Base-by-base conservation (phyloP, 495 filamentous ascomycete species). In the Penicillium nucicola region DNA sequence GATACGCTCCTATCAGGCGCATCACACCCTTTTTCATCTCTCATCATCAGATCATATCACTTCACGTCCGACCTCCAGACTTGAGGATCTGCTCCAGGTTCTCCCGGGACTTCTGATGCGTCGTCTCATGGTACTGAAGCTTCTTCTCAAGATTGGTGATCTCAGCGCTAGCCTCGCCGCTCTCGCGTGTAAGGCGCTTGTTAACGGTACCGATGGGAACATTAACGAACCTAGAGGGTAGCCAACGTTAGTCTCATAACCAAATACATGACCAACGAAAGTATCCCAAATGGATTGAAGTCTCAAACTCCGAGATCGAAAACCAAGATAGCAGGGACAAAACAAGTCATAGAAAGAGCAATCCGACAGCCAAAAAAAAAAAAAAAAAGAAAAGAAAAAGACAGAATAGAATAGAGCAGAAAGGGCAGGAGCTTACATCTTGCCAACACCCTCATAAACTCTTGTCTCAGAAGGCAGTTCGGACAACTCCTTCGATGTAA, bases 361-460 rank as follows among this genome's bases (percentile, higher is more conserved):
- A n/a, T n/a, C n/a, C n/a, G n/a, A n/a, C n/a, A n/a, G n/a, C n/a
- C n/a, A n/a, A n/a, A n/a, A n/a, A n/a, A n/a, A 28, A 12, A 12
- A 20, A 14, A 30, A 4, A 4, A 19, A 28, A 48, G 15, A 12
- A 10, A 20, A 39, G 50, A 33, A 10, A 32, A 43, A 15, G 18
- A 18, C 10, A 38, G 52, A 43, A 36, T 37, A 25, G 48, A 30
- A 17, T 47, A 45, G 13, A 12, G 52, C 23, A 37, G 43, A 48
- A 38, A 15, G 35, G 19, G 14, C 23, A 11, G 30, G 28, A 19
- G 68, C 87, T 65, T 66, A 96, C 93, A 98, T 97, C 76, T 96
- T 97, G 18, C 93, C 93, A 5, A 97, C 87, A 2, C 92, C 92
- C 67, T 97, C 92, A 57, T 97, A 98, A 9, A 96, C 84, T 15